Evolutionary conservation across 2,329 filamentous ascomycete genomes (phyloP).

Genomic region (Diaporthe sp.): DNA sequence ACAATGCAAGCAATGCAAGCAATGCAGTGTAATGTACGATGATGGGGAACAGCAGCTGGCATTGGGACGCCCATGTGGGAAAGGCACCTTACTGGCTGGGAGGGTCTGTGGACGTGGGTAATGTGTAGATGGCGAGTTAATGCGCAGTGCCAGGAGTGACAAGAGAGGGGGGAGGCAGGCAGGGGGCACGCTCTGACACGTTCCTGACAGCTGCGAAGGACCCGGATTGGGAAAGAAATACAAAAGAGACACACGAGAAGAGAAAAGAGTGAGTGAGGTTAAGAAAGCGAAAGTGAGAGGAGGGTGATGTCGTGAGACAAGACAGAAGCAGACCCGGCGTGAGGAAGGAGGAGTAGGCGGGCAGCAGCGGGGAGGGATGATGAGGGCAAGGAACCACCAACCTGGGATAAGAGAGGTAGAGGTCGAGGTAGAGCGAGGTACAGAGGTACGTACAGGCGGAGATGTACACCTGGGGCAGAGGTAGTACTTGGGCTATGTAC

Average conservation of each 20-base stretch:
- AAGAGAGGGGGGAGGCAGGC: constrained; percentile 13
- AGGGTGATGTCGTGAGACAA: constrained; percentile 33
- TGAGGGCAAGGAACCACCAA: constrained; percentile 8
- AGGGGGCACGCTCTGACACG: constrained; percentile 17
- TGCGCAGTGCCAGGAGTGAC: constrained; percentile 35
- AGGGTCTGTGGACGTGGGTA: constrained; percentile 21
- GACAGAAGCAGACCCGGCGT: constrained; percentile 16
- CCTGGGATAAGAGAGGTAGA: constrained; percentile 10
- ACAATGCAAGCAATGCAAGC: constrained; percentile 41
- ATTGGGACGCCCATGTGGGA: constrained; percentile 29
- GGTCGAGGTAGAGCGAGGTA: constrained; percentile 5
- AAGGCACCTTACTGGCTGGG: constrained; percentile 38
- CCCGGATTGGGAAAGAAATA: constrained; percentile 31
- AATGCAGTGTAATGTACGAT: constrained; percentile 40
- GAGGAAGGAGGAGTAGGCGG: constrained; percentile 22
- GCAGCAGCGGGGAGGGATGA: constrained; percentile 4
- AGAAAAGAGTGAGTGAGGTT: constrained; percentile 21
- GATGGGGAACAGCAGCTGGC: constrained; percentile 37
- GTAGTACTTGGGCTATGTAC: constrained; percentile 26
- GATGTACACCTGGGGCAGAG: constrained; percentile 22
- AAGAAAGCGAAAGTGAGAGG: constrained; percentile 12
- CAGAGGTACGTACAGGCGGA: constrained; percentile 21
- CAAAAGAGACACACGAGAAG: constrained; percentile 30
- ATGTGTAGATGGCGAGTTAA: constrained; percentile 33
- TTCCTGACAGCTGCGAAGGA: constrained; percentile 31